Conservation (phyloP, 495 filamentous ascomycete genomes). For the Podospora conica region DNA sequence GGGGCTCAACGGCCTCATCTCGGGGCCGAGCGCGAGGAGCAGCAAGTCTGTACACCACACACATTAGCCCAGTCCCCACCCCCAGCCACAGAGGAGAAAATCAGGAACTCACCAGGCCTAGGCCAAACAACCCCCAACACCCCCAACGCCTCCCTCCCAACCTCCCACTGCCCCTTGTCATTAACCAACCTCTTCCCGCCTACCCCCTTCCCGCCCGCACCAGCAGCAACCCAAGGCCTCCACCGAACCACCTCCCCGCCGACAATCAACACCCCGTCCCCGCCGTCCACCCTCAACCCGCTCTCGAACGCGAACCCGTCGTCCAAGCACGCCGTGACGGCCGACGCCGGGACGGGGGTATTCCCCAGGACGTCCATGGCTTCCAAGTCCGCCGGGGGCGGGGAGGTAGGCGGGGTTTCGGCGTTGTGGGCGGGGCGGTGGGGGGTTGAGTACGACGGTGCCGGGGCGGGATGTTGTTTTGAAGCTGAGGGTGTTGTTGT, state of each 20-base stretch:
- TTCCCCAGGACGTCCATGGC: slow-evolving; percentile 73
- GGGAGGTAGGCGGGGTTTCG: slow-evolving; percentile 16
- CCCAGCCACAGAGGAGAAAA: slow-evolving; percentile 4
- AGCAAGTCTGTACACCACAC: slow-evolving; percentile 65
- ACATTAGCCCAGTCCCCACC: slow-evolving; percentile 10
- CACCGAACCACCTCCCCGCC: slow-evolving; percentile 83
- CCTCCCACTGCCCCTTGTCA: slow-evolving; percentile 73
- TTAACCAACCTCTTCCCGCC: slow-evolving; percentile 48
- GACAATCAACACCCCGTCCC: slow-evolving; percentile 67
- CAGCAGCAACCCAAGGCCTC: slow-evolving; percentile 58
- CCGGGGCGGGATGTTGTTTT: not conserved
- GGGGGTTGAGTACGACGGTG: not conserved
- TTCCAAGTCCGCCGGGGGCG: slow-evolving; percentile 58
- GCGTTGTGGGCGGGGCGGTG: slow-evolving; percentile 15
- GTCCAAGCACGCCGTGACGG: slow-evolving; percentile 68
- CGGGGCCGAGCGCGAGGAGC: slow-evolving; percentile 76
- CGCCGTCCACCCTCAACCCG: slow-evolving; percentile 58
- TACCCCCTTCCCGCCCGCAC: not conserved
- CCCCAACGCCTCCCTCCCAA: slow-evolving; percentile 64
- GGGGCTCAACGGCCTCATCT: slow-evolving; percentile 68
- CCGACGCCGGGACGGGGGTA: slow-evolving; percentile 67
- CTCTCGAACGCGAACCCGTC: slow-evolving; percentile 81
- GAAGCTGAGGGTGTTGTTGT: not conserved
- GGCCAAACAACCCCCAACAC: slow-evolving; percentile 78
- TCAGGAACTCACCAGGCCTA: slow-evolving; percentile 65